Conservation (phyloP, 2,329 filamentous ascomycete genomes). For the Chaetomiaceae sp. region DNA sequence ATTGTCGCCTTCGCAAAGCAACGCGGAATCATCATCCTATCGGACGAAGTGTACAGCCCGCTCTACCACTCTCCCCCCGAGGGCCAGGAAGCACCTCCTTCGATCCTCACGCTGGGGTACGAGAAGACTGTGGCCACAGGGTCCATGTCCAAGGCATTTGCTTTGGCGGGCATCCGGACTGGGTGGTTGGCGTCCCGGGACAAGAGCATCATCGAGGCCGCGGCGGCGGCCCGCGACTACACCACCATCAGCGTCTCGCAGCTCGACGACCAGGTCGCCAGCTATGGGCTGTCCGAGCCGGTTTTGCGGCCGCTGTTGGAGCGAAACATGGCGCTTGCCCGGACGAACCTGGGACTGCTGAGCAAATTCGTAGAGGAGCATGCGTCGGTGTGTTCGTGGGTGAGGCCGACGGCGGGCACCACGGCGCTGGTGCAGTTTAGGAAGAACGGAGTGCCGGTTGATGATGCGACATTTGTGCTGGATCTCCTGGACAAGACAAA, state of each 20-base stretch:
- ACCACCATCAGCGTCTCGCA: slow-evolving; percentile 83
- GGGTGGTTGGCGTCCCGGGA: slow-evolving; percentile 76
- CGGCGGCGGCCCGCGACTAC: slow-evolving; percentile 68
- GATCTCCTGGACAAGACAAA: slow-evolving; percentile 63
- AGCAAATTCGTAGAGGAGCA: slow-evolving; percentile 63
- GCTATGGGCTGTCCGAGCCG: slow-evolving; percentile 59
- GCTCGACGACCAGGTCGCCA: slow-evolving; percentile 73
- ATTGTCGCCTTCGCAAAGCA: slow-evolving; percentile 60
- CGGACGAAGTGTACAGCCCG: slow-evolving; percentile 80
- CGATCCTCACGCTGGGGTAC: slow-evolving; percentile 68
- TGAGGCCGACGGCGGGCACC: slow-evolving; percentile 71
- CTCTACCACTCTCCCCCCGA: slow-evolving; percentile 64
- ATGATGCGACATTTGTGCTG: slow-evolving; percentile 68
- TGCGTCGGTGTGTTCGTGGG: slow-evolving; percentile 61
- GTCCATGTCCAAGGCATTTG: slow-evolving; percentile 81
- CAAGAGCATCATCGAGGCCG: slow-evolving; percentile 54
- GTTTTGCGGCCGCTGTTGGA: slow-evolving; percentile 34
- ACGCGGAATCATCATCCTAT: slow-evolving; percentile 61
- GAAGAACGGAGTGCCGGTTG: slow-evolving; percentile 53
- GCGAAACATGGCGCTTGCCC: slow-evolving; percentile 62
- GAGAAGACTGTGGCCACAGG: slow-evolving; percentile 66
- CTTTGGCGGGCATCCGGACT: slow-evolving; percentile 72
- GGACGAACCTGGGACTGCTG: slow-evolving; percentile 61
- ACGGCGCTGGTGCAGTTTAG: slow-evolving; percentile 72
- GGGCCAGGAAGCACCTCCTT: slow-evolving; percentile 54